Evolutionary conservation across 1,284 basidiomycete species (phyloP), one percentile per base, ranked within the genome.

Genomic region (Apiotrichum domesticum): DNA sequence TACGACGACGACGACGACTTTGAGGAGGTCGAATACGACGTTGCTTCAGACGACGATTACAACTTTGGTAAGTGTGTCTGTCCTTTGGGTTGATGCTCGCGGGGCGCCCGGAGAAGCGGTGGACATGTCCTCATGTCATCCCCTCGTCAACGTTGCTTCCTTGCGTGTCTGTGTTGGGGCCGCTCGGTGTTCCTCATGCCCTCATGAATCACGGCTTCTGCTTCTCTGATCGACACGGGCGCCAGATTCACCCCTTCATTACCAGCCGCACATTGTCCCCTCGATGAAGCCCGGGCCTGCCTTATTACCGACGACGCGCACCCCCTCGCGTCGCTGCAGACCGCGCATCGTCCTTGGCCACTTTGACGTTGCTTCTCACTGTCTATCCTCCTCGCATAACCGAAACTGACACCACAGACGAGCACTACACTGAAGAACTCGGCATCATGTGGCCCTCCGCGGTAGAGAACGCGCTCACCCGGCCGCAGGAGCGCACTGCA

Each of bases 1-100:
- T 45, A 66, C 62, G 63, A 70, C 55, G 68, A 70, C 33, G 63
- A 61, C n/a, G 61, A 68, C 58, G 67, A 67, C 33, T 35, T 33
- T n/a, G 54, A 48, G 37, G 47, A 54, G 3, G 6, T 44, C 3
- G 55, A 53, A 14, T 50, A 56, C 54, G 56, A 57, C 39, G 57
- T 57, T 48, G 62, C 63, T 46, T 65, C 67, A 44, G 66, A 69
- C 35, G 63, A 63, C 46, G 62, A 68, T 61, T 40, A 52, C n/a
- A 52, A 58, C 13, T 54, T 55, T 52, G 60, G 60, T 62, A 46
- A 58, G 59, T 42, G 10, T 52, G 15, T 29, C 34, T 6, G 1
- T 5, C 21, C 2, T 35, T 47, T 10, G 32, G 32, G 4, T 35
- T 5, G 9, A 15, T 34, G 33, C 6, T 11, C 6, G 4, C 33